Percentiles rank a stretch among this genome's conserved stretches.
These are phyloP conservation scores for Chlamydomonas eustigma DNA, from an alignment of 139 green algal genomes.

Conservation along the genomic window DNA sequence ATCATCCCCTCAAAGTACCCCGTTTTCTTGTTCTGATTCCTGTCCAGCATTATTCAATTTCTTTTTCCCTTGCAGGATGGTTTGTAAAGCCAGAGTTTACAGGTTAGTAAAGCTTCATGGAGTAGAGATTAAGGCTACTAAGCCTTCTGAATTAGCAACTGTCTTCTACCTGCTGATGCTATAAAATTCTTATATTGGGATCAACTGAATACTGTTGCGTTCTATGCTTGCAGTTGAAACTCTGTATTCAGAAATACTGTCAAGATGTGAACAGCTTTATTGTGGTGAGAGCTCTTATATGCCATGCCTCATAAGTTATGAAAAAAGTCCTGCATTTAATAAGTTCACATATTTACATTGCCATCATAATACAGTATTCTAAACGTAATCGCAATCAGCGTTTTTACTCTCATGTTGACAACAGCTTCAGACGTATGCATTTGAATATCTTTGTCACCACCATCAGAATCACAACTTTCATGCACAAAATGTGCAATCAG, in stretches of 20 bases:
- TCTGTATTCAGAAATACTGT: conserved; percentile 28
- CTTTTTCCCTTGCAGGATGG: conserved; percentile 14
- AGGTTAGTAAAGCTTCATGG: not conserved
- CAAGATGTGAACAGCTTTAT: conserved; percentile 12
- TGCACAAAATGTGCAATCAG: conserved; percentile 8
- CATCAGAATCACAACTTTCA: not conserved
- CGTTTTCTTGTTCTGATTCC: not conserved
- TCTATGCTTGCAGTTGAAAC: not conserved
- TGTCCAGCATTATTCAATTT: not conserved
- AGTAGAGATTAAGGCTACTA: not conserved
- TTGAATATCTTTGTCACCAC: not conserved
- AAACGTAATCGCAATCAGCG: not conserved
- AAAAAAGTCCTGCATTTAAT: not conserved
- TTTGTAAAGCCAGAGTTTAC: conserved; percentile 23
- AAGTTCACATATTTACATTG: not conserved
- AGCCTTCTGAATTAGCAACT: not conserved
- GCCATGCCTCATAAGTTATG: not conserved
- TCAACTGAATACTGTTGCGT: not conserved
- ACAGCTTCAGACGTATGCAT: not conserved
- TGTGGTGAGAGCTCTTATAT: conserved; percentile 20
- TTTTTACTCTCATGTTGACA: not conserved
- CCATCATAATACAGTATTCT: too few species aligned
- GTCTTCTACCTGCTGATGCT: not conserved
- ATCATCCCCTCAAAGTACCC: too few species aligned
- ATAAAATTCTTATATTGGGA: not conserved